Percentiles rank a stretch among this genome's conserved stretches.
phyloP scores from a whole-genome alignment of 2,329 filamentous ascomycete species.

The Hymenoscyphus albidus region DNA sequence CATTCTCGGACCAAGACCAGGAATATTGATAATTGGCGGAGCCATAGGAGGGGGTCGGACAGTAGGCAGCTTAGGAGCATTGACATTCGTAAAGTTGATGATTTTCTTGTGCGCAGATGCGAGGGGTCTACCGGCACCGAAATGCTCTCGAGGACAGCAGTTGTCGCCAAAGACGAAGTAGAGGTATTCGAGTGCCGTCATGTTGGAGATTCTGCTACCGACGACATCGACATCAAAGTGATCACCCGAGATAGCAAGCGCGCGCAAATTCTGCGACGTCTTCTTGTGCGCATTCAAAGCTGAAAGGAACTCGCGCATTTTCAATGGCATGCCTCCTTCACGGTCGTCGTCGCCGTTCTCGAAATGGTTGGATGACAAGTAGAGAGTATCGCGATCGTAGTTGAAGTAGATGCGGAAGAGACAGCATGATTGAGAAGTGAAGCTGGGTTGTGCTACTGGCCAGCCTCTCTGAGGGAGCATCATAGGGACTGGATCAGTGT shows the following conservation, averaged over 20 bases:
- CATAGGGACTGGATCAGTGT: not conserved
- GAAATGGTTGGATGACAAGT: conserved; percentile 6
- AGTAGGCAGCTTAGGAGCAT: not conserved
- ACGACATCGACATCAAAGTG: not conserved
- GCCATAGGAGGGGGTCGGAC: not conserved
- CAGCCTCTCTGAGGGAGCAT: not conserved
- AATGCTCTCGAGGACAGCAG: conserved; percentile 4
- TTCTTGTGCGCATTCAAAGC: not conserved
- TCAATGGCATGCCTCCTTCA: not conserved
- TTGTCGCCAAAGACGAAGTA: conserved; percentile 10
- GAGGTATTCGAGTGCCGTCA: conserved; percentile 7
- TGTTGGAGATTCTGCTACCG: conserved; percentile 6
- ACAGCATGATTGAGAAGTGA: not conserved
- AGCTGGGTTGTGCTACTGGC: not conserved
- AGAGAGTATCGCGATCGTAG: conserved; percentile 7
- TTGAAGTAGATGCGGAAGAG: conserved; percentile 7
- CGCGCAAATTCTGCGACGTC: not conserved
- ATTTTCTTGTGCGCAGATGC: not conserved
- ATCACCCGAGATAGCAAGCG: not conserved
- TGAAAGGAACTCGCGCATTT: conserved; percentile 9
- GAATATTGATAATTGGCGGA: not conserved
- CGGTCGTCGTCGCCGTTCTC: not conserved
- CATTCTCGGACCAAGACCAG: not conserved
- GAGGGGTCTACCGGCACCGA: not conserved
- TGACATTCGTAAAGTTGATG: not conserved